Base-by-base conservation (phyloP, 1,139 yeast species). In the Debaryomycetaceae sp. region DNA sequence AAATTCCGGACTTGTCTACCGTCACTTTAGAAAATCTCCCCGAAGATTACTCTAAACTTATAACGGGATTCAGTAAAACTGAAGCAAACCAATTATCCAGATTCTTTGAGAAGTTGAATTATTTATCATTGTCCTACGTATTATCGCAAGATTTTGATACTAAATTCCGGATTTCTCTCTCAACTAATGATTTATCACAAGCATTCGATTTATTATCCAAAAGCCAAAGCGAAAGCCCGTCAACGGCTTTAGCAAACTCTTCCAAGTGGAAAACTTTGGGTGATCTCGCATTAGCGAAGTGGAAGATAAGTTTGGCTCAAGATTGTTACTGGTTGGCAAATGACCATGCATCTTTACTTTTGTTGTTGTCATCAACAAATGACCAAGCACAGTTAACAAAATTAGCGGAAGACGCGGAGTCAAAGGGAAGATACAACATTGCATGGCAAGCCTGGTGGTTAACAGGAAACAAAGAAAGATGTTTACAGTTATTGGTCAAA, bases 391-490 rank as follows among this genome's bases (percentile, higher is more conserved):
- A 81, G 37, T 75, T 92, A 49, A 61, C 67, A 26, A 67, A 72
- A 43, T 69, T 87, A 41, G 95, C 94, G 5, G 68, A 70, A 40
- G 66, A 67, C 39, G 91, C 96, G 39, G 81, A 77, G 52, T 65
- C 64, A 16, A 73, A 70, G 35, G 97, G 97, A 37, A 84, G 84
- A 60, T 87, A 82, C 63, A 92, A 92, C 59, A 73, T 92, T 47
- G 96, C 98, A 32, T 92, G 91, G 73, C 89, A 87, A 61, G 85
- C 96, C 17, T 81, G 83, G 63, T 92, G 98, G 98, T 72, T 81
- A 41, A 77, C 83, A 34, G 94, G 95, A 35, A 86, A 88, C 55
- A 71, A 79, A 34, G 66, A 70, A 17, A 73, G 74, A 36, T 85
- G 94, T 52, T 72, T 83, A 42, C 78, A 80, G 30, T 70, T 94